Conservation (phyloP, 331 rosid genomes). For the Rhamnella rubrinervis region DNA sequence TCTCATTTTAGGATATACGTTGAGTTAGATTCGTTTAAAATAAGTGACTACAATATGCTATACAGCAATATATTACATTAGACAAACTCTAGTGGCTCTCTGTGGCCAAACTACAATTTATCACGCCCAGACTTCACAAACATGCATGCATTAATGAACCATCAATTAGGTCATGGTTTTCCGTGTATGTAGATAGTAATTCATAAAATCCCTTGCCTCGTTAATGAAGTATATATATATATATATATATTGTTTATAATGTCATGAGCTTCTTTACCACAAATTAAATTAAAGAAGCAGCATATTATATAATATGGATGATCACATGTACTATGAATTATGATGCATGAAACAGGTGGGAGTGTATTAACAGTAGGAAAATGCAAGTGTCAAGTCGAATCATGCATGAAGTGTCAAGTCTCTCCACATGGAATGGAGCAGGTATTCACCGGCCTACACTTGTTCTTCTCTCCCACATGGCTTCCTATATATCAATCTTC, state of each 20-base stretch:
- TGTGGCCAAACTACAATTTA: too few relatives aligned
- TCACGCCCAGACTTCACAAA: not conserved
- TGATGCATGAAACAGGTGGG: not conserved
- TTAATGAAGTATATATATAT: not conserved
- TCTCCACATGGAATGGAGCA: not conserved
- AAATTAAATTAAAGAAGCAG: not conserved
- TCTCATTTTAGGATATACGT: not conserved
- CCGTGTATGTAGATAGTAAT: not conserved
- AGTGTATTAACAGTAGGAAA: not conserved
- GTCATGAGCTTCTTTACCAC: too few relatives aligned
- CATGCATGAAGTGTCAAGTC: not conserved
- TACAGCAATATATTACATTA: too few relatives aligned
- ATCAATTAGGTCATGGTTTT: conserved; percentile 1
- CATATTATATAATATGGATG: too few relatives aligned
- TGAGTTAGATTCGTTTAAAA: too few relatives aligned
- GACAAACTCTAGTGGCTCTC: too few relatives aligned
- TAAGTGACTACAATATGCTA: too few relatives aligned
- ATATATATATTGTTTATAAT: too few relatives aligned
- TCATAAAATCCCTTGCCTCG: conserved; percentile 6
- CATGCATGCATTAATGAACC: not conserved
- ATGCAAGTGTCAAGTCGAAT: not conserved
- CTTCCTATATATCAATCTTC: too few relatives aligned
- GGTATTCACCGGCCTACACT: not conserved
- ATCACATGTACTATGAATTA: too few relatives aligned
- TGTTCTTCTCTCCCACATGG: too few relatives aligned